Conservation (phyloP, 2,329 filamentous ascomycete species). For the Cladophialophora bantiana region DNA sequence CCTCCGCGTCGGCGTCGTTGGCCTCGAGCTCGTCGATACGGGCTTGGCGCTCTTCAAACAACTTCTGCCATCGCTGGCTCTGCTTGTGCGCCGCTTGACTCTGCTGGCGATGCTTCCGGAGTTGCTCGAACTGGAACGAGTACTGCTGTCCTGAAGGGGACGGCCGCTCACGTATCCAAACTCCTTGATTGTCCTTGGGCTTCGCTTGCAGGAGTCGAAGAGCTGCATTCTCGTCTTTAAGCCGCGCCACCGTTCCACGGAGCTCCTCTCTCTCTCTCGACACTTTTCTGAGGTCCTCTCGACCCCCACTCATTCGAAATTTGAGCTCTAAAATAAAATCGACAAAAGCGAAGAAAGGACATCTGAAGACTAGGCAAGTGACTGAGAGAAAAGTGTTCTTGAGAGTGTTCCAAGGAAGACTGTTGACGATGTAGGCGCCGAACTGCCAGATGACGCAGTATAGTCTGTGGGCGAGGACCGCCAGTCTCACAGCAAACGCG, state of each 20-base stretch:
- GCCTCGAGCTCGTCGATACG: not conserved
- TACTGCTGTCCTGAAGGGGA: not conserved
- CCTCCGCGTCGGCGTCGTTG: not conserved
- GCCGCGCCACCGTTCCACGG: not conserved
- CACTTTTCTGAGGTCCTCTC: not conserved
- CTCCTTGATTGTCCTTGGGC: not conserved
- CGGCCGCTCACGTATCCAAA: not conserved
- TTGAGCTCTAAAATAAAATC: not conserved
- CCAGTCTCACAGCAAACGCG: not conserved
- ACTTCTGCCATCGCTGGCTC: not conserved
- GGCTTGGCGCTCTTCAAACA: not conserved
- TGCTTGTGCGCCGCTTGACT: not conserved
- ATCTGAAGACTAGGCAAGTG: not conserved
- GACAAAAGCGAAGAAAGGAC: not conserved
- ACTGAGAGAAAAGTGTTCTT: not conserved
- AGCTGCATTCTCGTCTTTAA: not conserved
- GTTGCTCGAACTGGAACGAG: not conserved
- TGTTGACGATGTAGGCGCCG: not conserved
- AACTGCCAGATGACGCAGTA: not conserved
- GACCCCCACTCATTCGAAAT: not conserved
- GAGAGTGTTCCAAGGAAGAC: not conserved
- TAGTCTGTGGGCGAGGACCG: not conserved
- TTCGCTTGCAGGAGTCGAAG: not conserved
- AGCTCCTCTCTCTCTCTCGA: not conserved
- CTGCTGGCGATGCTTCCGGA: not conserved